Evolutionary conservation across 805 yeast genomes (phyloP), one percentile per base, ranked within the genome.

Genomic region (Spathaspora arborariae): DNA sequence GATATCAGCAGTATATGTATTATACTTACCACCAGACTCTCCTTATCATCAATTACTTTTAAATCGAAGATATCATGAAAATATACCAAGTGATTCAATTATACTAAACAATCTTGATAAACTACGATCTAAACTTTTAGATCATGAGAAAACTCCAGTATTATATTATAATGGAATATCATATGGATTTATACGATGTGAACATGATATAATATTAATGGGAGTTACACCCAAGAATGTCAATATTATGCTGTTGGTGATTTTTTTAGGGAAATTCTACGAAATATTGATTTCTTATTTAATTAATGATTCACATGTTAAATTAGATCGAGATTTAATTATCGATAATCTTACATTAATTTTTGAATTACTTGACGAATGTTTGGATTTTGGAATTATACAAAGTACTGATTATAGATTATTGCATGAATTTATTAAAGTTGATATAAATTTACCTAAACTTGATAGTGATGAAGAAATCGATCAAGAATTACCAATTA

Each of bases 351-450:
- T 80, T 52, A 81, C 83, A 27, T 70, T 89, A 42, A 78, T 89
- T 6, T 85, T 84, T 63, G 97, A 90, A 60, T 67, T 89, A n/a
- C 64, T 89, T 39, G 97, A 89, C 59, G 97, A 89, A 59, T 85
- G 89, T 74, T 78, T 88, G 80, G 97, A 90, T 63, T 85, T 79
- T 63, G 97, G 97, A 7, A 67, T 85, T n/a, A 82, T 89, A 1
- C 97, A 90, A 65, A 72, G 85, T 45, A 86, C 96, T 0, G 96
- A 90, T 57, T 78, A 81, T 44, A 85, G 84, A 51, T 78, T 90
- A 10, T 72, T 90, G 45, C 81, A 81, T 56, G 96, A 89, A 59
- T 90, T 85, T 58, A 83, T 85, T 52, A 83, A 86, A 48, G 73
- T 83, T 42, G 79, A 79, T 42, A 62, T 64, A 20, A 65, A 65